phyloP scores from a whole-genome alignment of 192 early-diverging fungal genomes.

The Linnemannia exigua region DNA sequence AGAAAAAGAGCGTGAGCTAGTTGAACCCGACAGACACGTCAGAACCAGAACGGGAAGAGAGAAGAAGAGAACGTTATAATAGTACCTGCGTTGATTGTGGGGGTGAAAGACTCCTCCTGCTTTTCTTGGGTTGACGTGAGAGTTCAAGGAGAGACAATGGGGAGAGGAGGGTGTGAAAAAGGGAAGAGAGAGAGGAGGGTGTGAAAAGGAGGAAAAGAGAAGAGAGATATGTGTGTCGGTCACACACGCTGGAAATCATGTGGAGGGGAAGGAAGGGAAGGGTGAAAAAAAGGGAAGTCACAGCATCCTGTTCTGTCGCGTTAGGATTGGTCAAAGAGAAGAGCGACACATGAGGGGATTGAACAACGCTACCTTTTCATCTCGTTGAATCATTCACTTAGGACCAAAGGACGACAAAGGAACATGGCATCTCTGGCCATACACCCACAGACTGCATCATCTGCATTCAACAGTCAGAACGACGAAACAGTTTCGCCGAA shows the following conservation, averaged over 20 bases:
- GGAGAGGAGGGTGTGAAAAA: neutral
- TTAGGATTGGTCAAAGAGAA: too few relatives aligned
- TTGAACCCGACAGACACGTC: neutral
- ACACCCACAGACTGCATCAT: neutral
- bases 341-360: too few relatives aligned
- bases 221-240: neutral
- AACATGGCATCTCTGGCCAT: neutral
- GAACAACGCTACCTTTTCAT: too few relatives aligned
- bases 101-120: neutral
- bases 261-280: too few relatives aligned
- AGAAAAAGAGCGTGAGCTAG: neutral
- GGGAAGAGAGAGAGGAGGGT: neutral
- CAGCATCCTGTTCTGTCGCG: too few relatives aligned
- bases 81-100: neutral
- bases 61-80: neutral
- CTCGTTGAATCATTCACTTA: neutral
- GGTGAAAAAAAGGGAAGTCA: too few relatives aligned
- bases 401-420: neutral
- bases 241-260: too few relatives aligned
- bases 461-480: neutral
- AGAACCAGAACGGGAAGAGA: neutral
- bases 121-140: neutral
- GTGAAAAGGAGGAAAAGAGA: neutral
- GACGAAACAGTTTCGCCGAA: neutral
- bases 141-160: too few relatives aligned